phyloP scores from a whole-genome alignment of 305 asterid species.

The Fraxinus angustifolia region DNA sequence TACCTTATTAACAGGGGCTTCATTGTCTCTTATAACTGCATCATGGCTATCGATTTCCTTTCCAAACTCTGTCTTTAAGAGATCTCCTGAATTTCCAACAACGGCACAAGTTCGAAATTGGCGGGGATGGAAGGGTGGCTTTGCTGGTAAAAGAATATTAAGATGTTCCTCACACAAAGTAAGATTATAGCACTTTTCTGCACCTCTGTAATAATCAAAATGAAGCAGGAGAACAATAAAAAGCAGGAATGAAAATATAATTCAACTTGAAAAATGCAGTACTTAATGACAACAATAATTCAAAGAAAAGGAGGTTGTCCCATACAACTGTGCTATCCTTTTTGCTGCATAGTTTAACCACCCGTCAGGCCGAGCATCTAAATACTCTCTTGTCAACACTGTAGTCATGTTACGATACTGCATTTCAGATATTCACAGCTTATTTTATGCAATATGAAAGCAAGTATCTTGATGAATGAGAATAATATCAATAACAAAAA shows the following conservation, averaged over 20 bases:
- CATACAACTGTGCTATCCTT: constrained; percentile 91
- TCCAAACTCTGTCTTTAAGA: constrained; percentile 85
- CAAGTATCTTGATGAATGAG: not conserved
- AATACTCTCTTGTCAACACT: constrained; percentile 89
- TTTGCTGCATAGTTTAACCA: constrained; percentile 91
- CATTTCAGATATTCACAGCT: constrained; percentile 47
- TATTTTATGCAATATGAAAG: constrained; percentile 22
- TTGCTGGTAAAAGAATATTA: constrained; percentile 74
- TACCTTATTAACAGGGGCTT: constrained; percentile 96
- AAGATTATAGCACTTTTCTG: constrained; percentile 77
- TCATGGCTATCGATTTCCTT: constrained; percentile 90
- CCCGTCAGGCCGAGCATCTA: constrained; percentile 92
- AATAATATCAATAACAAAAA: constrained; percentile 14
- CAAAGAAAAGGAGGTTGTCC: constrained; percentile 14
- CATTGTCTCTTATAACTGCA: constrained; percentile 92
- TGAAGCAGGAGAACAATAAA: constrained; percentile 14
- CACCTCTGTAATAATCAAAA: constrained; percentile 50
- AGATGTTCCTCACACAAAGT: constrained; percentile 92
- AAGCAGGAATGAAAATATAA: not conserved
- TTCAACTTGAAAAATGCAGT: constrained; percentile 10
- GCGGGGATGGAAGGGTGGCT: constrained; percentile 91
- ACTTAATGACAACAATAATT: constrained; percentile 7
- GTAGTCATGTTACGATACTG: constrained; percentile 99
- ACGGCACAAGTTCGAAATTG: constrained; percentile 91
- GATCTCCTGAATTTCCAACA: constrained; percentile 97